Evolutionary conservation across 345 rosid species (phyloP), one percentile per base, ranked within the genome.

Genomic region (Brassica rapa): DNA sequence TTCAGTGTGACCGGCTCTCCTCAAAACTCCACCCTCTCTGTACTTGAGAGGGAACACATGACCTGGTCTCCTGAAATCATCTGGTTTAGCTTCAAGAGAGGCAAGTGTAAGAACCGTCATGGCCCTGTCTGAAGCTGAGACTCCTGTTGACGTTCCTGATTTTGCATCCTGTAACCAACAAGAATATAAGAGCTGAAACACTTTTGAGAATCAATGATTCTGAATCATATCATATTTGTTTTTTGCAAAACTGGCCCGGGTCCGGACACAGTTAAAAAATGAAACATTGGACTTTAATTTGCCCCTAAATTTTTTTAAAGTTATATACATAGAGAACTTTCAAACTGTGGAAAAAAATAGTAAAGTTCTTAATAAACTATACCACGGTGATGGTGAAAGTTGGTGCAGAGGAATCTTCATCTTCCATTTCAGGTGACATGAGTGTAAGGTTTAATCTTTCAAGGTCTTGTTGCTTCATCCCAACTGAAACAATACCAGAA

Each of bases 21-120:
- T 83, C 24, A 90, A 72, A 65, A 93, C 90, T 46, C 98, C 98
- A n/a, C 97, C 98, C 0, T 88, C 86, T 62, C 94, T 76, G 82
- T 91, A 91, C 87, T 89, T 90, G 5, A 93, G 90, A 14, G 97
- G 97, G 73, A 93, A 93, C n/a, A 91, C 95, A 75, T 91, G 97
- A 8, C 96, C 98, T 14, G 97, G 94, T 75, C 85, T 88, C 84
- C 94, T 89, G 74, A 93, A 90, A 69, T 93, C 90, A 37, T 82
- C 89, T 19, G 94, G 85, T 62, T 82, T 88, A 25, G 91, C 85
- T 46, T 84, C 81, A 0, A 85, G 80, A 46, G 94, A 85, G 6
- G 98, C 81, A 60, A 93, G 93, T 19, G 88, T 85, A 59, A 90
- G 85, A 60, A 91, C 91, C 14, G 97, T 93, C 81, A 79, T 83